Base-by-base conservation (phyloP, 2,329 filamentous ascomycete species). In the Alternaria gansuensis region DNA sequence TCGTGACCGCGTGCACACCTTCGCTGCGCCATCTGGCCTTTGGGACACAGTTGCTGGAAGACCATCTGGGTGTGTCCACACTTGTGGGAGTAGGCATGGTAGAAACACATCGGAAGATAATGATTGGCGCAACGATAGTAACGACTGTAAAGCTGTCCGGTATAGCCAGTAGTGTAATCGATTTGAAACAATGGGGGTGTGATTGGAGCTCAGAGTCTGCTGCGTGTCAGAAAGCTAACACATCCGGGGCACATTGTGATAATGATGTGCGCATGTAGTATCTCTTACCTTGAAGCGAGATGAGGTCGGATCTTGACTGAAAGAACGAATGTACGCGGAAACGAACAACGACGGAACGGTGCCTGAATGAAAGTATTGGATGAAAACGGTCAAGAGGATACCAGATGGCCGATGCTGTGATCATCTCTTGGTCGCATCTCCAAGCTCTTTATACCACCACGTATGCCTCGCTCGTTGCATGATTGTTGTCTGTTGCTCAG, bases 11-110 rank as follows among this genome's bases (percentile, higher is more conserved):
- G 52, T 1, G 66, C 64, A 28, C 74, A 77, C 46, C 67, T 75
- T 50, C 68, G 67, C 58, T 76, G 73, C 10, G 64, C 69, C 66
- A 75, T 71, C 24, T 75, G 72, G 5, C 68, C 73, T 17, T 67
- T 68, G 2, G 65, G 34, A 26, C 74, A 77, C 23, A 73, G 60
- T 45, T 72, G 64, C 33, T 71, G 68, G 53, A 77, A 69, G 10
- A 75, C 57, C 65, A 75, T 80, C 55, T 75, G 71, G 14, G 78
- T 80, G 66, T 82, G 80, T 43, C 80, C 80, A 67, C 80, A 82
- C 13, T 71, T 68, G 71, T 82, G 77, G 3, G 72, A 75, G 72
- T 82, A 80, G 46, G 80, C 80, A 69, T 82, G 81, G 70, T 81
- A 82, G 68, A 76, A 79, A 72, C 80, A 82, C 80, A 82, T 82